Base-by-base conservation (phyloP, 2,329 filamentous ascomycete species). In the Aspergillus felis region DNA sequence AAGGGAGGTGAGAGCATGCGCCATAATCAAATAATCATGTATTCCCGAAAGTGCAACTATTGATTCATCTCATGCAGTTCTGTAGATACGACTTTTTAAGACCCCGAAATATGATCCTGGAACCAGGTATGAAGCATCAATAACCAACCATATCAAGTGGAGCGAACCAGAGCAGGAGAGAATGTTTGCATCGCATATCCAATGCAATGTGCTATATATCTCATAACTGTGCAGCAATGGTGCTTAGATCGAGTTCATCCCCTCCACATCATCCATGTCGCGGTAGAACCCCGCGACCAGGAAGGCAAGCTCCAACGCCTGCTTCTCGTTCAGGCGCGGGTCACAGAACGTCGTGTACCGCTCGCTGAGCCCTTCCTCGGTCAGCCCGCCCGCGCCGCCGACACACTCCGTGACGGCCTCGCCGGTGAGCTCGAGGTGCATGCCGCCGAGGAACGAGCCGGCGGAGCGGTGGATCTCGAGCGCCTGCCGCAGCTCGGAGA, bases 281-380 rank as follows among this genome's bases (percentile, higher is more conserved):
- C 84, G 76, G 68, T 86, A 94, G 69, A 92, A 90, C 4, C 91
- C 91, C 0, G 94, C 94, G 50, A 99, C 88, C 68, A 97, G 76
- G 74, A 99, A 99, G 0, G 94, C 92, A 72, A 97, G 76, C 79
- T 99, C 94, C 14, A 99, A 82, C 0, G 94, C 92, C 79, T 99
- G 94, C 79, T 97, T 97, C 82, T 97, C 94, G 71, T 99, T 99
- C 64, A 99, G 78, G 25, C 94, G 80, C 4, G 94, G 94, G 73
- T 99, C 94, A 74, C 94, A 99, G 79, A 93, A 97, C 41, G 89
- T 96, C 4, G 92, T 96, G 76, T 99, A 99, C 68, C 96, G 92
- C 63, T 91, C 84, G 2, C 88, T 88, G 67, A 99, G 73, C 69
- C 97, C 93, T 61, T 94, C 90, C 74, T 97, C 94, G 38, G 84